phyloP scores from a whole-genome alignment of 371 early-diverging fungal species.

The Rhizopus sp. region DNA sequence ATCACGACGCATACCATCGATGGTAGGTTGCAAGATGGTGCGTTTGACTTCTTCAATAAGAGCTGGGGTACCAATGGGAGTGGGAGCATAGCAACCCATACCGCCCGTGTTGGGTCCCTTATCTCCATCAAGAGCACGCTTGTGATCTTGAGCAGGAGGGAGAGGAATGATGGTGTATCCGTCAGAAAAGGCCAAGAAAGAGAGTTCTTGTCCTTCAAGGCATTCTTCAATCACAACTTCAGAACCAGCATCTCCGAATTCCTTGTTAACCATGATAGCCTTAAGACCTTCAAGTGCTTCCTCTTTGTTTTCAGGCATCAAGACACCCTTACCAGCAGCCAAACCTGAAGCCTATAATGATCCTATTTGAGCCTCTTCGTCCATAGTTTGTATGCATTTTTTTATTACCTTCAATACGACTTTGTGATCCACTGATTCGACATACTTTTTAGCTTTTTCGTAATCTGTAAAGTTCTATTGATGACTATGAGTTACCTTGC shows the following conservation, averaged over 20 bases:
- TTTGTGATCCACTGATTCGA: slow-evolving; percentile 59
- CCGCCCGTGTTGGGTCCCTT: slow-evolving; percentile 97
- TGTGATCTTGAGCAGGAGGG: slow-evolving; percentile 97
- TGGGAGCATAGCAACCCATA: slow-evolving; percentile 98
- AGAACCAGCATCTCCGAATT: slow-evolving; percentile 88
- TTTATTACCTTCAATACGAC: slow-evolving; percentile 75
- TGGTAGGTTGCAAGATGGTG: slow-evolving; percentile 85
- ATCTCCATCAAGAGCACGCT: slow-evolving; percentile 92
- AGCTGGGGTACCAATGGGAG: slow-evolving; percentile 84
- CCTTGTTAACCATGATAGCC: slow-evolving; percentile 84
- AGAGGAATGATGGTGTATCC: slow-evolving; percentile 90
- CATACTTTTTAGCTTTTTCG: slow-evolving; percentile 74
- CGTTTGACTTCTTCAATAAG: slow-evolving; percentile 73
- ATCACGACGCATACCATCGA: slow-evolving; percentile 95
- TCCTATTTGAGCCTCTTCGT: not conserved
- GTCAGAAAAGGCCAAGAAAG: slow-evolving; percentile 92
- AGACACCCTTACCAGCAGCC: slow-evolving; percentile 97
- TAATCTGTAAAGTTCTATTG: slow-evolving; percentile 83
- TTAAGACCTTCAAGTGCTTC: slow-evolving; percentile 89
- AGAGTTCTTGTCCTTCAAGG: slow-evolving; percentile 90
- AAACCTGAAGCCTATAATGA: slow-evolving; percentile 85
- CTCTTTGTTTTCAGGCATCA: slow-evolving; percentile 83
- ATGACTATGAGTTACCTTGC: not conserved
- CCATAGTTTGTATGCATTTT: not conserved
- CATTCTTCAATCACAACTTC: slow-evolving; percentile 97